phyloP scores from a whole-genome alignment of 345 rosid species.

The Sisymbrium irio region DNA sequence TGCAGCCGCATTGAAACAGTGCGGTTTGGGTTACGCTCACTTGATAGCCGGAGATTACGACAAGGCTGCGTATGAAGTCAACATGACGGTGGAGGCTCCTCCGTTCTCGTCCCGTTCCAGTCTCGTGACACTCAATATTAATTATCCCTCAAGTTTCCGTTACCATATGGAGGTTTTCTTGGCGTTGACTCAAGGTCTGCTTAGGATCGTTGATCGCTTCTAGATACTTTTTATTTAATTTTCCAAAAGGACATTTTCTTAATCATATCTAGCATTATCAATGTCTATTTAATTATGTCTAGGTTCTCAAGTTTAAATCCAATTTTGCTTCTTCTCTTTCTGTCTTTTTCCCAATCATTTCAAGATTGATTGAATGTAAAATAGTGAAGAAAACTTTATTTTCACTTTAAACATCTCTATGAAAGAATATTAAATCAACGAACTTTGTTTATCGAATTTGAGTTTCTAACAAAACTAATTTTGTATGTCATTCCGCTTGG shows the following conservation, averaged over 20 bases:
- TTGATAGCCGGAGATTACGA: constrained; percentile 22
- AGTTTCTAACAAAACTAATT: neutral
- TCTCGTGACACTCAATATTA: constrained; percentile 18
- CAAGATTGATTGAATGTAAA: neutral
- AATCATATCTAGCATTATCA: neutral
- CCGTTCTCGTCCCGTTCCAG: neutral
- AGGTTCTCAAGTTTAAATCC: neutral
- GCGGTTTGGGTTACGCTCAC: constrained; percentile 17
- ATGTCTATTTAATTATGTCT: no score
- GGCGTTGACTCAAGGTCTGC: constrained; percentile 32
- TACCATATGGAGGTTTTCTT: constrained; percentile 25
- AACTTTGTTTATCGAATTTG: neutral
- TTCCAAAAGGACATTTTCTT: neutral
- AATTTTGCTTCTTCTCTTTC: neutral
- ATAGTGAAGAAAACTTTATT: neutral
- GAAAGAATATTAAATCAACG: neutral
- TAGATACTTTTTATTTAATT: neutral
- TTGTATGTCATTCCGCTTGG: neutral
- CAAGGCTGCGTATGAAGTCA: constrained; percentile 29
- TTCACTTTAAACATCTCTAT: neutral
- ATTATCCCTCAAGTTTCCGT: constrained; percentile 4
- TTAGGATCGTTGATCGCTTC: constrained; percentile 37
- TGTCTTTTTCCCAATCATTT: neutral
- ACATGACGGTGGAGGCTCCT: constrained; percentile 15
- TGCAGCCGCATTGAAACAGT: constrained; percentile 10